Evolutionary conservation across 805 yeast species (phyloP).

Genomic region (Wickerhamiella bombiphila): DNA sequence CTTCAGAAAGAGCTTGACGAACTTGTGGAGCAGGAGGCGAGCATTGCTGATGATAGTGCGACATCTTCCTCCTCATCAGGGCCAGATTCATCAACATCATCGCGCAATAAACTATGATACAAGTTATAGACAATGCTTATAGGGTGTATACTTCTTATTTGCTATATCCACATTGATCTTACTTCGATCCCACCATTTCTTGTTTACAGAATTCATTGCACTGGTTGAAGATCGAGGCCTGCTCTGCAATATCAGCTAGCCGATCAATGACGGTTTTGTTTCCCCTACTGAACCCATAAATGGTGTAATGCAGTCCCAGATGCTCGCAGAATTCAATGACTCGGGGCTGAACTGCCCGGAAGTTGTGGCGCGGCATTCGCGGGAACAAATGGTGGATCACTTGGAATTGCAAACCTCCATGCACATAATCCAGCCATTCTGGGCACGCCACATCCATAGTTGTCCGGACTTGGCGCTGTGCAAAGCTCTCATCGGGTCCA

Average conservation of each 20-base stretch:
- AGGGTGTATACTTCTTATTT: too few relatives aligned
- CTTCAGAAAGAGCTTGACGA: constrained; percentile 57
- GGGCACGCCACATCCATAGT: constrained; percentile 96
- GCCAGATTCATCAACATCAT: too few relatives aligned
- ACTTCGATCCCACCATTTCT: constrained; percentile 23
- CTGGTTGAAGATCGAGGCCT: constrained; percentile 59
- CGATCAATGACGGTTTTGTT: constrained; percentile 55
- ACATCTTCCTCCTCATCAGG: too few relatives aligned
- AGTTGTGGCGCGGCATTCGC: constrained; percentile 74
- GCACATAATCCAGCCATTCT: constrained; percentile 77
- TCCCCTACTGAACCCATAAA: constrained; percentile 72
- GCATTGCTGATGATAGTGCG: too few relatives aligned
- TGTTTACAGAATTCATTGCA: constrained; percentile 51
- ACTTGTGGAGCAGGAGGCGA: constrained; percentile 20
- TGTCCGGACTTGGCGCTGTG: constrained; percentile 68
- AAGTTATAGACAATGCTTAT: too few relatives aligned
- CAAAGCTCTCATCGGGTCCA: constrained; percentile 66
- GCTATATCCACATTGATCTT: too few relatives aligned
- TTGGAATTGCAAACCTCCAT: constrained; percentile 87
- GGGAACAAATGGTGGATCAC: constrained; percentile 86
- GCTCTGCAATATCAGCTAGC: constrained; percentile 62
- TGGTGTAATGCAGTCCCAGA: constrained; percentile 65
- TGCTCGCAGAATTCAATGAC: constrained; percentile 63
- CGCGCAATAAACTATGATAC: too few relatives aligned
- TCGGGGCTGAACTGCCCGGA: constrained; percentile 55